Evolutionary conservation across 2,329 filamentous ascomycete genomes (phyloP), one percentile per base, ranked within the genome.

Genomic region (Cryphonectria naterciae): DNA sequence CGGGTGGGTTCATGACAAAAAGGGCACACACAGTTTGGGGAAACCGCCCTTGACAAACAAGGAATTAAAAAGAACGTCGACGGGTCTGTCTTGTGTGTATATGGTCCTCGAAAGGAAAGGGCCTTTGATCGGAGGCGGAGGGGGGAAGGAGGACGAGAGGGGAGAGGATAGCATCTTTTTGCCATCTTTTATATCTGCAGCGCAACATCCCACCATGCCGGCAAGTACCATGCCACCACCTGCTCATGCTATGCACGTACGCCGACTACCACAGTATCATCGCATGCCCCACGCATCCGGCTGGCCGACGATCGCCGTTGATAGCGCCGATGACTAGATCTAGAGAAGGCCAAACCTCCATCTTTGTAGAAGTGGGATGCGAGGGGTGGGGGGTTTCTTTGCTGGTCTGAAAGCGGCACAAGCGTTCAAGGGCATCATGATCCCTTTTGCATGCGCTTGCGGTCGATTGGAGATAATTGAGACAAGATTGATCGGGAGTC

Each of bases 401-500:
- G 46, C 46, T 49, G 46, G 46, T 39, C 22, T n/a, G 37, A 22
- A 19, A 41, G 22, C 39, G 37, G 49, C 68, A 49, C 41, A 60
- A 49, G 63, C 52, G 61, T 25, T n/a, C n/a, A n/a, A 41, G 54
- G 54, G 35, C 28, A 35, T 17, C 41, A 25, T 13, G 3, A 25
- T n/a, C 28, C 15, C 37, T 8, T n/a, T 46, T 46, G 39, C 61
- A 64, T 64, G 41, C 41, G 39, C 37, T 39, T 32, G 54, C 17
- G 7, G 54, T 32, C 54, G 28, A 19, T 19, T 58, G 28, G 54
- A 32, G 28, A 35, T 15, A 32, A 17, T 32, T 6, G 15, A 58
- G 54, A 58, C 54, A 8, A 35, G 28, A 56, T 19, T 10, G 13
- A 19, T 68, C 67, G 67, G 67, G n/a, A n/a, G 46, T 68, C 60